Evolutionary conservation across 768 basidiomycete species (phyloP).

Genomic region (Termitomyces sp.): DNA sequence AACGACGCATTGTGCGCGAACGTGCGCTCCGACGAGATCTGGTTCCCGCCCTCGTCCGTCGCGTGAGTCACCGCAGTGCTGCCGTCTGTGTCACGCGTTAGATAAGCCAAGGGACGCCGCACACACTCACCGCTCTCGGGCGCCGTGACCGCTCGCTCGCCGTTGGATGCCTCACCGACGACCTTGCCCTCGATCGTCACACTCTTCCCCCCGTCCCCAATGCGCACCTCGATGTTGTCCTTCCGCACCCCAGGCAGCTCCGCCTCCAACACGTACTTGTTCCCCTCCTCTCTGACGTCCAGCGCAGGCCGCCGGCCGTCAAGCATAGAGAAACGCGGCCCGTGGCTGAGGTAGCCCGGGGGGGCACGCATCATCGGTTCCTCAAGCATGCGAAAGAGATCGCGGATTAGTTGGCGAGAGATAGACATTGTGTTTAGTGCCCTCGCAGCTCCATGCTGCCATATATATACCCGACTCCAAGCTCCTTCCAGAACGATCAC

Average conservation of each 20-base stretch:
- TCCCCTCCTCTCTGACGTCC: slow-evolving; percentile 62
- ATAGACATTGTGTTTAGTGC: slow-evolving; percentile 47
- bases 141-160: not conserved
- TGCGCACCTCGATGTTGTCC: slow-evolving; percentile 65
- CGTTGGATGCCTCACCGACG: slow-evolving; percentile 19
- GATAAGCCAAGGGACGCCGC: too few species aligned
- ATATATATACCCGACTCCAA: slow-evolving; percentile 5
- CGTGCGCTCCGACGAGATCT: slow-evolving; percentile 56
- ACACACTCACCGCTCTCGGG: slow-evolving; percentile 3
- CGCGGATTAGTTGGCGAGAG: slow-evolving; percentile 57
- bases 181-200: slow-evolving; percentile 69
- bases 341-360: slow-evolving; percentile 6
- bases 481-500: slow-evolving; percentile 6
- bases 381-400: slow-evolving; percentile 72
- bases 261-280: slow-evolving; percentile 65
- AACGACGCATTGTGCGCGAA: slow-evolving; percentile 53
- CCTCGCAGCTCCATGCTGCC: not conserved
- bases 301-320: slow-evolving; percentile 57
- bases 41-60: slow-evolving; percentile 27
- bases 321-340: slow-evolving; percentile 26
- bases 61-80: slow-evolving; percentile 10
- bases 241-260: slow-evolving; percentile 77
- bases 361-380: slow-evolving; percentile 61
- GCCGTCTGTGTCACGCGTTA: too few species aligned
- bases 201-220: slow-evolving; percentile 66